Evolutionary conservation across 169 alveolate species (phyloP).

Genomic region (Sarcocystis neurona): DNA sequence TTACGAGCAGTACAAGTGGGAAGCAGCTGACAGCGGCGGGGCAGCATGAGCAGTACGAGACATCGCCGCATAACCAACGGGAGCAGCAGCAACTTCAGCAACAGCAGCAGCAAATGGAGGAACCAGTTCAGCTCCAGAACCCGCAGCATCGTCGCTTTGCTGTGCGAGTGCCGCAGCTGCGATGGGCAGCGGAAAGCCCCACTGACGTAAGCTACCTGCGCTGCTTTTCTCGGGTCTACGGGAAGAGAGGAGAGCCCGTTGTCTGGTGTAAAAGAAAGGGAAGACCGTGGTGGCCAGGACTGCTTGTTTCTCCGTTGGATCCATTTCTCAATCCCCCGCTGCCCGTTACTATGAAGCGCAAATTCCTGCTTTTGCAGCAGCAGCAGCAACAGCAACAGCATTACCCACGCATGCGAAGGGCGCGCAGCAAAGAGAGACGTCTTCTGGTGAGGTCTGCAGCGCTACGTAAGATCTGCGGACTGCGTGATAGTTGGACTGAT

Average conservation of each 20-base stretch:
- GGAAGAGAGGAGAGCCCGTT: slow-evolving; percentile 24
- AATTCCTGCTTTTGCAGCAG: background rate
- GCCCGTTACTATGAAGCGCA: background rate
- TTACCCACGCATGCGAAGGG: background rate
- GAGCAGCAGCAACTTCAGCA: too few relatives aligned
- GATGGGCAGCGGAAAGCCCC: background rate
- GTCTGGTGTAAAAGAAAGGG: slow-evolving; percentile 11
- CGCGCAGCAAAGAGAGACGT: too few relatives aligned
- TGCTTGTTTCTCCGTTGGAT: slow-evolving; percentile 17
- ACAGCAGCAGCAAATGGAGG: too few relatives aligned
- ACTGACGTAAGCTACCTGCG: background rate
- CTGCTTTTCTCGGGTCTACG: slow-evolving; percentile 10
- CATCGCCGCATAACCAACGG: too few relatives aligned
- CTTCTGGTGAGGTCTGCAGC: too few relatives aligned
- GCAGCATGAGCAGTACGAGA: too few relatives aligned
- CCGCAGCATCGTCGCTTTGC: too few relatives aligned
- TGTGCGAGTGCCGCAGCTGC: slow-evolving; percentile 34
- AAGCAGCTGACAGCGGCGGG: too few relatives aligned
- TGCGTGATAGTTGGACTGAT: too few relatives aligned
- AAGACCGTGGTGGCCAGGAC: slow-evolving; percentile 27
- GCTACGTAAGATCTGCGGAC: too few relatives aligned
- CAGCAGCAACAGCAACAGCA: background rate
- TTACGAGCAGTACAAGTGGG: too few relatives aligned
- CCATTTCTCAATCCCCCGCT: slow-evolving; percentile 34
- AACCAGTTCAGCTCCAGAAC: too few relatives aligned